Conservation (phyloP, 2,329 filamentous ascomycete genomes). For the Fusarium sp. region DNA sequence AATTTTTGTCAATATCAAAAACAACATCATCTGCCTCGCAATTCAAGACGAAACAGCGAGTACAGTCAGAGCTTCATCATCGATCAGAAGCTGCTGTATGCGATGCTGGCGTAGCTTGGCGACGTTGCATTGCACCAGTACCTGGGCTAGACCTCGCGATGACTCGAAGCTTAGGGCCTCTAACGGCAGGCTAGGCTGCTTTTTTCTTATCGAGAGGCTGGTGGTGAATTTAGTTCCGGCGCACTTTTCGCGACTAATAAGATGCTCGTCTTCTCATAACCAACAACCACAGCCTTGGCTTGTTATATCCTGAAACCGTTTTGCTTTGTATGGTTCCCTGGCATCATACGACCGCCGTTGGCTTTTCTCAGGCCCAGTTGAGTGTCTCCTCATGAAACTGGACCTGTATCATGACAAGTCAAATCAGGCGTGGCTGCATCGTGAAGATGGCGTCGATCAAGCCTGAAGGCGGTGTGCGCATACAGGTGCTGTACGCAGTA, state of each 20-base stretch:
- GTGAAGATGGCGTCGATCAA: slow-evolving; percentile 28
- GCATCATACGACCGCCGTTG: slow-evolving; percentile 21
- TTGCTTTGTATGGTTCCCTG: slow-evolving; percentile 1
- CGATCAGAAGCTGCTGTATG: slow-evolving; percentile 28
- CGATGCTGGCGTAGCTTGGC: slow-evolving; percentile 33
- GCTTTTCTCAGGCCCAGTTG: slow-evolving; percentile 9
- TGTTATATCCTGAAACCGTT: background rate
- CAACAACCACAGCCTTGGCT: background rate
- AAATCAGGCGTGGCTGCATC: slow-evolving; percentile 11
- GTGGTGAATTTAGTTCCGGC: slow-evolving; percentile 11
- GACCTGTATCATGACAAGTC: slow-evolving; percentile 31
- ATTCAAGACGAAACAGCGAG: slow-evolving; percentile 3
- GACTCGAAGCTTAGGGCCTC: slow-evolving; percentile 9
- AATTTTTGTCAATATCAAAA: background rate
- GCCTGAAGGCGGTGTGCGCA: slow-evolving; percentile 34
- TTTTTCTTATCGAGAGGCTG: slow-evolving; percentile 8
- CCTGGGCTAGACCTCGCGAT: slow-evolving; percentile 31
- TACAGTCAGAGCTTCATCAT: slow-evolving; percentile 14
- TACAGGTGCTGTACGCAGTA: slow-evolving; percentile 3
- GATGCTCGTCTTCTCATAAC: background rate
- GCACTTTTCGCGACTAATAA: slow-evolving; percentile 1
- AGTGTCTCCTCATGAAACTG: slow-evolving; percentile 15
- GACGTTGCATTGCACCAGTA: slow-evolving; percentile 37
- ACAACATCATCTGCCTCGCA: background rate
- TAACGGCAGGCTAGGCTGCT: slow-evolving; percentile 7